These are phyloP conservation scores for Cytospora piceicola DNA, from an alignment of 2,329 filamentous ascomycete genomes.

Conservation along the genomic window DNA sequence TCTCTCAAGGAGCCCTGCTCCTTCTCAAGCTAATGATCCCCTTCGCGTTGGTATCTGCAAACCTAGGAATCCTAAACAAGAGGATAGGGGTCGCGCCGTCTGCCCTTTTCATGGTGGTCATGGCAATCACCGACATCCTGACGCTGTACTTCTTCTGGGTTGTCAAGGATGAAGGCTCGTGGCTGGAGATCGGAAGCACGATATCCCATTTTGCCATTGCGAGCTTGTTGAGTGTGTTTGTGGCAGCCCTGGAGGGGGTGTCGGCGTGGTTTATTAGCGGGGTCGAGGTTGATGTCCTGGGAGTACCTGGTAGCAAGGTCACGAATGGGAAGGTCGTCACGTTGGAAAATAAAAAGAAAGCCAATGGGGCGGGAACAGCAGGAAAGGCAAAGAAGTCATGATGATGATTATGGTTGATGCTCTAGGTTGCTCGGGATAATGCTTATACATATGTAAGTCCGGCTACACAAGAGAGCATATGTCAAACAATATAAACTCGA, in stretches of 20 bases:
- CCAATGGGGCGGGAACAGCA: constrained; percentile 8
- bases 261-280: constrained; percentile 83
- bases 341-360: not conserved
- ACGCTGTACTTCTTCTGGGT: constrained; percentile 98
- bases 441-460: not conserved
- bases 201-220: constrained; percentile 97
- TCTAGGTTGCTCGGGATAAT: not conserved
- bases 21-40: constrained; percentile 90
- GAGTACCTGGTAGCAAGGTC: constrained; percentile 9
- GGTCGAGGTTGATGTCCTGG: constrained; percentile 62
- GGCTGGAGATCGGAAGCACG: constrained; percentile 96
- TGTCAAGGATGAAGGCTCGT: constrained; percentile 93
- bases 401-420: constrained; percentile 2
- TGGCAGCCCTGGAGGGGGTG: constrained; percentile 82
- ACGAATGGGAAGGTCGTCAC: constrained; percentile 1
- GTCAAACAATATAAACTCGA: not conserved
- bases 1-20: constrained; percentile 85
- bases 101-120: constrained; percentile 91
- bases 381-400: constrained; percentile 12
- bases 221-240: constrained; percentile 86
- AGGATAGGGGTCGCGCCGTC: constrained; percentile 82
- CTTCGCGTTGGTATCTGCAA: constrained; percentile 89
- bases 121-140: constrained; percentile 87
- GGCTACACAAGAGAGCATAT: not conserved
- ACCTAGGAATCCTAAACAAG: constrained; percentile 89